Base-by-base conservation (phyloP, 306 rosid genomes). In the Macrotyloma uniflorum region DNA sequence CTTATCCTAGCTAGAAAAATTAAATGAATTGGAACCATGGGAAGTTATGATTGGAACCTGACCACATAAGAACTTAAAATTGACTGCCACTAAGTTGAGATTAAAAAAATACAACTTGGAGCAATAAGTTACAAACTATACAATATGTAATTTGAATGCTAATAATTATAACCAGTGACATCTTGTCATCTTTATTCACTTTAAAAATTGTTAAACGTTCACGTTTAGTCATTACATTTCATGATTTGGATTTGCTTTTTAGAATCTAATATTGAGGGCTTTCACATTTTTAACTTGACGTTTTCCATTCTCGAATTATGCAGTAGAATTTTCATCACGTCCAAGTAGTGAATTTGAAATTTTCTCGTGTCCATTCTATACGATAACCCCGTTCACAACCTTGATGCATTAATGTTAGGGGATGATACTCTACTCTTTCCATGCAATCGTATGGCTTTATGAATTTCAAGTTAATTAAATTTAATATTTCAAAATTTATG, bases 11-110 rank as follows among this genome's bases (percentile, higher is more conserved):
- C 32, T 42, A 59, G 8, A 46, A 45, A 45, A 12, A 0, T 46
- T 26, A 18, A 64, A 30, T 70, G n/a, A n/a, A 33, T 49, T 50
- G 47, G 62, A 47, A 62, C 19, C 50, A 23, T 20, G 5, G 20
- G 15, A 75, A 69, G 54, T 36, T 67, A 68, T 69, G 61, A 69
- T 81, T 30, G 67, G 36, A 58, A 18, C 20, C 38, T 59, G 43
- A 61, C 63, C 68, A 26, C 19, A n/a, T 15, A 3, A 38, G 47
- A 61, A 35, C 24, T 73, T 18, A 23, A 57, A 67, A 55, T 53
- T 80, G 75, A 73, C 53, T 20, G 24, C 70, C 78, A 38, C 67
- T 24, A 38, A 19, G 75, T 45, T 54, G 24, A 18, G 16, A 54
- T n/a, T 22, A 42, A 65, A 68, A 49, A 57, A 59, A 1, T 15